Conservation (phyloP, 176 grass and related monocot species). For the Hordeum marinum region DNA sequence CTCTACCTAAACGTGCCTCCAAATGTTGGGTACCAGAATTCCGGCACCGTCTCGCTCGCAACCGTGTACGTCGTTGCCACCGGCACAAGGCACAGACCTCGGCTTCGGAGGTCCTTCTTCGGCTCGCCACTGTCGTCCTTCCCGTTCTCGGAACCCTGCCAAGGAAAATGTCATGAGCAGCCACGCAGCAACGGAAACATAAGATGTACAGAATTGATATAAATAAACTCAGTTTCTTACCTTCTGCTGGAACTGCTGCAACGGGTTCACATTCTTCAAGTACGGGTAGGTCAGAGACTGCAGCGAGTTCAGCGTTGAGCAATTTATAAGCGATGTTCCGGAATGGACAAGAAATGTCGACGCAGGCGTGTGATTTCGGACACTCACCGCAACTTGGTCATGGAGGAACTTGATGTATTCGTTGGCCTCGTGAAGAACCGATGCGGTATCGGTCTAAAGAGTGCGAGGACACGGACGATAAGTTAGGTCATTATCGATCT, state of each 20-base stretch:
- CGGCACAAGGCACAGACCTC: slow-evolving; percentile 89
- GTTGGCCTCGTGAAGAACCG: slow-evolving; percentile 96
- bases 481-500: slow-evolving; percentile 40
- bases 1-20: slow-evolving; percentile 81
- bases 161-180: not conserved
- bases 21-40: slow-evolving; percentile 97
- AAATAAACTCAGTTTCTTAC: slow-evolving; percentile 29
- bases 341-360: not conserved
- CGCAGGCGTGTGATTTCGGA: not conserved
- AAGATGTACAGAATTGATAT: not conserved
- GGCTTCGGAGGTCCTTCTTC: slow-evolving; percentile 67
- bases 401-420: slow-evolving; percentile 99
- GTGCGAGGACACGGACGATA: slow-evolving; percentile 10
- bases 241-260: slow-evolving; percentile 67
- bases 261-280: slow-evolving; percentile 67
- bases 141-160: slow-evolving; percentile 37
- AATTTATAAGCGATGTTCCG: slow-evolving; percentile 2
- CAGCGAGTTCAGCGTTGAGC: not conserved
- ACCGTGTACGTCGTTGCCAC: slow-evolving; percentile 83
- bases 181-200: not conserved
- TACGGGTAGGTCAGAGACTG: slow-evolving; percentile 80
- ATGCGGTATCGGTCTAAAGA: slow-evolving; percentile 96
- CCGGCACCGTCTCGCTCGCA: slow-evolving; percentile 66
- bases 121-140: slow-evolving; percentile 37
- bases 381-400: slow-evolving; percentile 88